Percentiles rank a stretch among this genome's conserved stretches.
Evolutionary conservation across 176 grass and related monocot species (phyloP).

Genomic region (Paspalum notatum): DNA sequence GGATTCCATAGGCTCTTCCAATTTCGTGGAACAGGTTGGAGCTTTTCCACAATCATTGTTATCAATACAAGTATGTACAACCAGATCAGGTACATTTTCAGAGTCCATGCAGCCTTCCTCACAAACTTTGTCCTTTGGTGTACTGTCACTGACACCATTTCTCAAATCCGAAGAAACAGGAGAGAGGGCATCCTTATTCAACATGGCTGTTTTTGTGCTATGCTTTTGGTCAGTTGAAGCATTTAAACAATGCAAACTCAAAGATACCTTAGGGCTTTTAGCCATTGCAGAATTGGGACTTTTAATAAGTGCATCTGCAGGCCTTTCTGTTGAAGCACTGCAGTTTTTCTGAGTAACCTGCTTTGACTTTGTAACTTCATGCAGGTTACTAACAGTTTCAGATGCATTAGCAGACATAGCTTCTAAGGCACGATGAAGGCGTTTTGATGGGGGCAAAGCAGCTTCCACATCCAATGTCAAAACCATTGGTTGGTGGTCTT

Average conservation of each 20-base stretch:
- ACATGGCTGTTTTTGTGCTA: conserved; percentile 1
- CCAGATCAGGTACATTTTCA: background rate
- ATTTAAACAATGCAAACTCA: conserved; percentile 40
- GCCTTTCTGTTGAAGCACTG: conserved; percentile 23
- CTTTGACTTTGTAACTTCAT: conserved; percentile 45
- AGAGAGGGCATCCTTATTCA: conserved; percentile 30
- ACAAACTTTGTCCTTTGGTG: conserved; percentile 14
- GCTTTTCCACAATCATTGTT: conserved; percentile 38
- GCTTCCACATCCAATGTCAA: conserved; percentile 68
- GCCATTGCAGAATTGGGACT: conserved; percentile 32
- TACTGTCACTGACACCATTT: conserved; percentile 26
- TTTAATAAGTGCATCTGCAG: conserved; percentile 36
- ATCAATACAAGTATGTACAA: conserved; percentile 17
- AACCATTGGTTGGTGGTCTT: conserved; percentile 51
- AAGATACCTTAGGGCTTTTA: conserved; percentile 27
- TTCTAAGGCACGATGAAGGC: conserved; percentile 93
- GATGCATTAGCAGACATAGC: conserved; percentile 94
- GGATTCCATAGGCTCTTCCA: conserved; percentile 33
- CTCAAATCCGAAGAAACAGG: conserved; percentile 43
- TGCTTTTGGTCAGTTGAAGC: conserved; percentile 22
- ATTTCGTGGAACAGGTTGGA: conserved; percentile 47
- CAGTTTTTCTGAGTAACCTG: conserved; percentile 41
- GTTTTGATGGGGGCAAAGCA: conserved; percentile 98
- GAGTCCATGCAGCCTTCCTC: conserved; percentile 26
- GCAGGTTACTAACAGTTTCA: conserved; percentile 49